A percentile compares a stretch with the other conserved stretches of the same genome.
phyloP scores from a whole-genome alignment of 129 eudicot genomes.

The Tagetes patula region DNA sequence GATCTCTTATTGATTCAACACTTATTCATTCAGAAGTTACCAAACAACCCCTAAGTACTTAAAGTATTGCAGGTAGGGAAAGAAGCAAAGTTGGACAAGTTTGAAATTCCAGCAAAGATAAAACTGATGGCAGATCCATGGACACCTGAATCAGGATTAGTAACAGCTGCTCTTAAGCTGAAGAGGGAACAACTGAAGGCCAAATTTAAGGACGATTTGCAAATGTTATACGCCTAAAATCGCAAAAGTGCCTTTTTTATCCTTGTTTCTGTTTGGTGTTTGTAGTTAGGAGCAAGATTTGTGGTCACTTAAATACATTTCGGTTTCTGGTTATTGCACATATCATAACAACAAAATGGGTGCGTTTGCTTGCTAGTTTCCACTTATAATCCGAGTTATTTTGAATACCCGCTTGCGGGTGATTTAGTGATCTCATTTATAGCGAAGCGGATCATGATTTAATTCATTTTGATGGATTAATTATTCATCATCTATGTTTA shows the following conservation, averaged over 20 bases:
- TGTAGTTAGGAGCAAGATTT: slow-evolving; percentile 10
- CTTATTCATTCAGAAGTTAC: no score
- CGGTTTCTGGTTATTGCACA: slow-evolving; percentile 20
- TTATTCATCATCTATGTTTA: no score
- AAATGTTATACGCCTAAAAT: slow-evolving; percentile 56
- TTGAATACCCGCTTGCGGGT: background rate
- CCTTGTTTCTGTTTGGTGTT: background rate
- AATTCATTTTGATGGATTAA: no score
- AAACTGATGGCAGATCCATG: slow-evolving; percentile 76
- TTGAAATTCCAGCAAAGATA: slow-evolving; percentile 84
- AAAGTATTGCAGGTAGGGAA: slow-evolving; percentile 59
- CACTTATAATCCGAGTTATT: background rate
- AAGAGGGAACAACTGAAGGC: slow-evolving; percentile 84
- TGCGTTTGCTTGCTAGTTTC: slow-evolving; percentile 17
- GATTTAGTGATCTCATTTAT: no score
- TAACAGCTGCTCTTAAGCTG: slow-evolving; percentile 87
- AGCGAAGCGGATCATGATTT: no score
- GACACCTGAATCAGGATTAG: slow-evolving; percentile 96
- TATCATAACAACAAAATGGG: slow-evolving; percentile 1
- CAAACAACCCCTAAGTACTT: no score
- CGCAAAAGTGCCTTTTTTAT: background rate
- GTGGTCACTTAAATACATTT: background rate
- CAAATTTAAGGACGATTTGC: slow-evolving; percentile 65
- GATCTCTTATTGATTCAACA: no score
- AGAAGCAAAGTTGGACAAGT: slow-evolving; percentile 75